Evolutionary conservation across 805 yeast genomes (phyloP).

Genomic region (Ogataea neopini): DNA sequence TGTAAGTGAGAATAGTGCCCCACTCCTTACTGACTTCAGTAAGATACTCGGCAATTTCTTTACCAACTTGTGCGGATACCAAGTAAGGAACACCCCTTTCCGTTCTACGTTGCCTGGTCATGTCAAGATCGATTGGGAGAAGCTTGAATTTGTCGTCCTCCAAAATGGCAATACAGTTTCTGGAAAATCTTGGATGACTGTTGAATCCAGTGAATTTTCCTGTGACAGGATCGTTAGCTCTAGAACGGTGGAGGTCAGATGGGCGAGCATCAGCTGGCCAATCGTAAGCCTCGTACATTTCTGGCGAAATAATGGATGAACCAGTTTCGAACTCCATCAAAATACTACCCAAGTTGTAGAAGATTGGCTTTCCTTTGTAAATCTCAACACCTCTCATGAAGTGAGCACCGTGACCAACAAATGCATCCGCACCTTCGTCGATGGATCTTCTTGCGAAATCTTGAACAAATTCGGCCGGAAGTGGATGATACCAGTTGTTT

Average conservation of each 20-base stretch:
- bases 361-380: constrained; percentile 30
- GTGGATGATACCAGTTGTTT: constrained; percentile 36
- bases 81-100: constrained; percentile 32
- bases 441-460: constrained; percentile 29
- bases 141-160: constrained; percentile 26
- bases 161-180: constrained; percentile 29
- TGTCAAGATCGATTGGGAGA: constrained; percentile 30
- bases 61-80: constrained; percentile 26
- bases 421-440: constrained; percentile 31
- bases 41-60: constrained; percentile 27
- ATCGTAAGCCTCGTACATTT: constrained; percentile 29
- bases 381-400: constrained; percentile 34
- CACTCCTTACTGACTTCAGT: constrained; percentile 26
- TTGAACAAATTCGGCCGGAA: constrained; percentile 30
- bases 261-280: constrained; percentile 29
- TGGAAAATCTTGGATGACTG: constrained; percentile 28
- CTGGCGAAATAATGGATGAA: constrained; percentile 28
- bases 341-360: constrained; percentile 31
- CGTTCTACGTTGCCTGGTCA: constrained; percentile 25
- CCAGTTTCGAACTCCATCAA: constrained; percentile 33
- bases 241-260: constrained; percentile 29
- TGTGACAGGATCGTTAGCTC: constrained; percentile 27
- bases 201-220: constrained; percentile 31
- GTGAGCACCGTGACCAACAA: constrained; percentile 34
- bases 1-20: constrained; percentile 28